Conservation (phyloP, 306 rosid species). For the Fagus sylvatica region DNA sequence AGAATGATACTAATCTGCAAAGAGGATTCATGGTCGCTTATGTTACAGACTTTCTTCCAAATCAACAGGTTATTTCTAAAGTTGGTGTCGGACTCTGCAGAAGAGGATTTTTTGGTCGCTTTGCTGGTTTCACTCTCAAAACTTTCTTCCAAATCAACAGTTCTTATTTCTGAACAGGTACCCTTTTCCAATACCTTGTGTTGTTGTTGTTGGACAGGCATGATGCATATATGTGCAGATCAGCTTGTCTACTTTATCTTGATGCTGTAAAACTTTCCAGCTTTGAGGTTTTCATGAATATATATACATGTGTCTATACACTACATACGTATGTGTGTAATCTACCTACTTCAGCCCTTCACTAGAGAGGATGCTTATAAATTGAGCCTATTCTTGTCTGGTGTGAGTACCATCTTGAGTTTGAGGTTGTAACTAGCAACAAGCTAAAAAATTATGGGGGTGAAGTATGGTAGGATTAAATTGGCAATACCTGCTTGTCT, state of each 20-base stretch:
- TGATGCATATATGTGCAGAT: not conserved
- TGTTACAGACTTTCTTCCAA: no score
- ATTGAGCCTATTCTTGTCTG: not conserved
- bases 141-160: slow-evolving; percentile 51
- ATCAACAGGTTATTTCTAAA: no score
- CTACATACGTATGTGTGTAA: not conserved
- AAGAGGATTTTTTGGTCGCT: slow-evolving; percentile 53
- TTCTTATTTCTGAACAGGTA: slow-evolving; percentile 59
- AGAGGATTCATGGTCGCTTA: no score
- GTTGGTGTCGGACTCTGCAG: slow-evolving; percentile 45
- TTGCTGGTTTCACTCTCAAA: slow-evolving; percentile 76
- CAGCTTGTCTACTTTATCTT: not conserved
- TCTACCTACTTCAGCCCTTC: not conserved
- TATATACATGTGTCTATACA: no score
- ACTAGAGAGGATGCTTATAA: not conserved
- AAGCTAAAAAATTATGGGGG: not conserved
- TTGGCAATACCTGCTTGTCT: no score
- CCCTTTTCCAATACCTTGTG: slow-evolving; percentile 11
- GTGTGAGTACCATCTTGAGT: not conserved
- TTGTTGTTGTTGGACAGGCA: slow-evolving; percentile 8
- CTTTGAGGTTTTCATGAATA: not conserved
- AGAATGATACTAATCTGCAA: no score
- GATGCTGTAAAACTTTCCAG: not conserved
- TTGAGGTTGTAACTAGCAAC: not conserved
- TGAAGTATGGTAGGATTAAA: no score